Conservation (phyloP, 2,329 filamentous ascomycete genomes). For the Aschersonia sp. region DNA sequence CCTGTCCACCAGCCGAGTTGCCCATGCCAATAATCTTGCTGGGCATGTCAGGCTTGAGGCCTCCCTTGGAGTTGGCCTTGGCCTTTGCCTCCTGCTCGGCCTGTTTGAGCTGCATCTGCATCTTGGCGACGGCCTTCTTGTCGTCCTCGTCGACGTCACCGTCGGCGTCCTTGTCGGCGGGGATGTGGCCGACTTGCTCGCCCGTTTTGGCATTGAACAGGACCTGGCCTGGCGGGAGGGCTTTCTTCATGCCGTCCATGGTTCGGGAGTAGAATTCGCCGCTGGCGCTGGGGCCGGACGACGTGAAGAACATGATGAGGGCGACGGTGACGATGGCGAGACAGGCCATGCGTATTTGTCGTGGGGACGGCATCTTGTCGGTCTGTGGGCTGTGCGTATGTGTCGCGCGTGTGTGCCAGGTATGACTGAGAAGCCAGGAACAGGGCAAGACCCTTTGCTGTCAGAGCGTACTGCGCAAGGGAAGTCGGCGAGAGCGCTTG, state of each 20-base stretch:
- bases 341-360: conserved; percentile 51
- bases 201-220: conserved; percentile 25
- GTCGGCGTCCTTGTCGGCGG: conserved; percentile 37
- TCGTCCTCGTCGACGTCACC: conserved; percentile 43
- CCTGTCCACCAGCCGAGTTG: conserved; percentile 38
- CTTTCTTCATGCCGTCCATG: conserved; percentile 35
- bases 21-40: conserved; percentile 44
- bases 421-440: neutral
- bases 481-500: too few species aligned
- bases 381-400: neutral
- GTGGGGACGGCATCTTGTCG: conserved; percentile 48
- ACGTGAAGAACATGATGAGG: conserved; percentile 58
- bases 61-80: conserved; percentile 28
- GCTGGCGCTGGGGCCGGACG: conserved; percentile 40
- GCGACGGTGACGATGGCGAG: conserved; percentile 44
- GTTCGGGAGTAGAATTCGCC: conserved; percentile 49
- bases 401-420: neutral
- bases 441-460: neutral
- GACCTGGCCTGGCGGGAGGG: conserved; percentile 17
- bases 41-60: conserved; percentile 41
- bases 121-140: conserved; percentile 30
- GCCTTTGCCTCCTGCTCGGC: conserved; percentile 56
- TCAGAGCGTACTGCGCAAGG: too few species aligned
- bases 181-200: conserved; percentile 22
- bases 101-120: conserved; percentile 48